Base-by-base conservation (phyloP, 163 green algal genomes). In the Volvox carteri region DNA sequence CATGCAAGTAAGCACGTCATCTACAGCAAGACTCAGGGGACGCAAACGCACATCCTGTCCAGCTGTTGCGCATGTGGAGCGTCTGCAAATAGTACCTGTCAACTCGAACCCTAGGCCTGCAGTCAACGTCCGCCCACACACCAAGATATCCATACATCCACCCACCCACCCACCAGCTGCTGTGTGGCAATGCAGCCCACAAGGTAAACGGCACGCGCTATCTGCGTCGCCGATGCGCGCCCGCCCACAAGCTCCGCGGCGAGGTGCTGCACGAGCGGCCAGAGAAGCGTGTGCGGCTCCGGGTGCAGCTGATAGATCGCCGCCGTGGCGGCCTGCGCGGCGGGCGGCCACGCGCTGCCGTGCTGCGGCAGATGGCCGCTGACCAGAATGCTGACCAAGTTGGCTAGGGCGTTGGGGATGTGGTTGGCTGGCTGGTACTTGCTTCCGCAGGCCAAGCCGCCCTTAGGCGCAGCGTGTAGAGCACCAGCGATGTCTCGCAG, bases 101-200 rank as follows among this genome's bases (percentile, higher is more conserved):
- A n/a, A n/a, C n/a, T n/a, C n/a, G n/a, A n/a, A n/a, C n/a, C n/a
- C n/a, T n/a, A n/a, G n/a, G n/a, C n/a, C n/a, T n/a, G n/a, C n/a
- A n/a, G n/a, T n/a, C n/a, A n/a, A n/a, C n/a, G n/a, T n/a, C n/a
- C n/a, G n/a, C n/a, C n/a, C n/a, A n/a, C n/a, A n/a, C n/a, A n/a
- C n/a, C n/a, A n/a, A n/a, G n/a, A n/a, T n/a, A n/a, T n/a, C n/a
- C n/a, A n/a, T n/a, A n/a, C n/a, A n/a, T n/a, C n/a, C n/a, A n/a
- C n/a, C n/a, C n/a, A n/a, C n/a, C n/a, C 62, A 39, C 73, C 44
- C 54, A 89, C 84, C 84, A 89, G 70, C 72, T 89, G 84, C 54
- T 89, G 84, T 19, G 56, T 84, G 4, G 84, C 84, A 9, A 84
- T 46, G 54, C 72, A 84, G 54, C 84, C 84, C 41, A 84, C 84